Percentiles rank a stretch among this genome's conserved stretches.
These are phyloP conservation scores for Pyrenophora tritici-repentis DNA, from an alignment of 2,329 filamentous ascomycete species.

Conservation along the genomic window DNA sequence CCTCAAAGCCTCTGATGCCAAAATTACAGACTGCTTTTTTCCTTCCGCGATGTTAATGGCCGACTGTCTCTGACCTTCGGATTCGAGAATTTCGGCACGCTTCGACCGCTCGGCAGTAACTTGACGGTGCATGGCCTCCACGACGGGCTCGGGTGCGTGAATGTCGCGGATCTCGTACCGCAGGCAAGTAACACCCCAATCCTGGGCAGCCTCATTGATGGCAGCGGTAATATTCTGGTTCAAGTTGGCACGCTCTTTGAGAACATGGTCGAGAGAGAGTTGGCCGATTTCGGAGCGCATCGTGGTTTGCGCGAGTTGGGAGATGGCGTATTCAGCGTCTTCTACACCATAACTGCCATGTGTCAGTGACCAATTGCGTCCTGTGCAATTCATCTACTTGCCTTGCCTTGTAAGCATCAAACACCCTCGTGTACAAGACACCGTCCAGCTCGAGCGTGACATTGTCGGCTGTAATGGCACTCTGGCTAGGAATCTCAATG, in stretches of 20 bases:
- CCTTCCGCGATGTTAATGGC: conserved; percentile 99
- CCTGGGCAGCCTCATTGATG: conserved; percentile 96
- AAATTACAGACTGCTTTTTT: conserved; percentile 93
- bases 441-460: conserved; percentile 96
- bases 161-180: conserved; percentile 99
- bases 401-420: conserved; percentile 98
- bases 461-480: conserved; percentile 97
- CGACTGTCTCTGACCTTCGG: conserved; percentile 93
- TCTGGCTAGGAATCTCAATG: conserved; percentile 96
- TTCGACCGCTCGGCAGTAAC: conserved; percentile 97
- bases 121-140: conserved; percentile 97
- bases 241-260: conserved; percentile 93
- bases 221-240: conserved; percentile 99
- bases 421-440: conserved; percentile 92
- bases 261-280: conserved; percentile 91
- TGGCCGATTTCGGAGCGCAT: conserved; percentile 99
- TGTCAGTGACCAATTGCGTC: conserved; percentile 15
- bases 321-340: conserved; percentile 98
- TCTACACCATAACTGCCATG: conserved; percentile 85
- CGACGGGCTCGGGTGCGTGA: conserved; percentile 89
- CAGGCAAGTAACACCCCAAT: conserved; percentile 94
- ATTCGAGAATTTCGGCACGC: conserved; percentile 95
- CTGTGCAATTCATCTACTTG: conserved; percentile 47
- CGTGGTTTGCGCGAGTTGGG: conserved; percentile 94
- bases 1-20: conserved; percentile 89